phyloP scores from a whole-genome alignment of 1,284 basidiomycete genomes.

The Microbotryum violaceum region DNA sequence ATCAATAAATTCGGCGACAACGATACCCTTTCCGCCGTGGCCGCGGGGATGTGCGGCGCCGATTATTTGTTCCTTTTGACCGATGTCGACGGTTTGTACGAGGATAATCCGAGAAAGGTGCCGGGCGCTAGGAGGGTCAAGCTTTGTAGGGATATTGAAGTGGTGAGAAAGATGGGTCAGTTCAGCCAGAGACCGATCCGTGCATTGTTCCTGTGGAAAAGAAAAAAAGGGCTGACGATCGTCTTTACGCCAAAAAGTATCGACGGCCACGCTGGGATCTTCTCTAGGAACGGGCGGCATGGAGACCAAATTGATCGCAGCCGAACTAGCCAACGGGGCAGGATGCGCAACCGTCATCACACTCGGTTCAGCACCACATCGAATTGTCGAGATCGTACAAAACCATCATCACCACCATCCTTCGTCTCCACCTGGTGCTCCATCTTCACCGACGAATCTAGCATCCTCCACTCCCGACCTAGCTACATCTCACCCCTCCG shows the following conservation, averaged over 20 bases:
- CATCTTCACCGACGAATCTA: not conserved
- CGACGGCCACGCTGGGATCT: conserved; percentile 82
- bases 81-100: conserved; percentile 94
- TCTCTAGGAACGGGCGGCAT: conserved; percentile 95
- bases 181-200: not conserved
- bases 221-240: not conserved
- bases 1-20: conserved; percentile 89
- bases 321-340: conserved; percentile 91
- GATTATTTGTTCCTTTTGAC: conserved; percentile 95
- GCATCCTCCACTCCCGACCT: not conserved
- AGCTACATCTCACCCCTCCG: not conserved
- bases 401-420: conserved; percentile 47
- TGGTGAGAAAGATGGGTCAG: conserved; percentile 70
- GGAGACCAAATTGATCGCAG: conserved; percentile 98
- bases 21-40: conserved; percentile 94
- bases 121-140: conserved; percentile 71
- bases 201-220: not conserved
- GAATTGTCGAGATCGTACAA: conserved; percentile 74
- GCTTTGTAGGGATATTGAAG: conserved; percentile 71
- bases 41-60: conserved; percentile 92
- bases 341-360: conserved; percentile 92
- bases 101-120: conserved; percentile 86
- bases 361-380: conserved; percentile 68
- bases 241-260: conserved; percentile 54
- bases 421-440: not conserved